A percentile compares a stretch with the other conserved stretches of the same genome.
These are phyloP conservation scores for Talaromyces islandicus DNA, from an alignment of 2,329 filamentous ascomycete genomes.

Conservation along the genomic window DNA sequence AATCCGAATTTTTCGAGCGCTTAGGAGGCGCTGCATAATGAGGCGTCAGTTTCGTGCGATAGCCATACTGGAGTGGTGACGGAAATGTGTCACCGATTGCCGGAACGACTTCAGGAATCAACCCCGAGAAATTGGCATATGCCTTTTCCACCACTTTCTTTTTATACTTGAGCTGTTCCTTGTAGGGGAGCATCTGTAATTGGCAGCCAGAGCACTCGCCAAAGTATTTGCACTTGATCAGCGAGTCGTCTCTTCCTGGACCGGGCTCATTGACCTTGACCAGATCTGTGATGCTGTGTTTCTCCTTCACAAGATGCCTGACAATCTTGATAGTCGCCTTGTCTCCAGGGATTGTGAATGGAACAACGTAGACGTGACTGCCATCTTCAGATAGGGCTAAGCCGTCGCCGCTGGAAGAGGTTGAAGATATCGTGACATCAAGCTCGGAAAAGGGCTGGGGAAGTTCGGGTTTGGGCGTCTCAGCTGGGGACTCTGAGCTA, in stretches of 20 bases:
- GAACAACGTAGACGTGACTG: slow-evolving; percentile 75
- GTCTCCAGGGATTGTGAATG: slow-evolving; percentile 85
- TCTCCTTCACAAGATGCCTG: slow-evolving; percentile 59
- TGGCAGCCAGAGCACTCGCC: slow-evolving; percentile 84
- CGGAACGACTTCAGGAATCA: slow-evolving; percentile 70
- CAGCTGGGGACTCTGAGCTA: slow-evolving; percentile 13
- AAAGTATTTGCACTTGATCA: slow-evolving; percentile 82
- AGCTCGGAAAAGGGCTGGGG: slow-evolving; percentile 68
- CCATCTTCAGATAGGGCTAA: slow-evolving; percentile 65
- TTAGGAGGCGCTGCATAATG: slow-evolving; percentile 79
- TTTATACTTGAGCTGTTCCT: slow-evolving; percentile 80
- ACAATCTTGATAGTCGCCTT: slow-evolving; percentile 70
- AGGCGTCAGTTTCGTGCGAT: slow-evolving; percentile 93
- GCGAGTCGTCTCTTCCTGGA: slow-evolving; percentile 66
- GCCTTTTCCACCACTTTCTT: slow-evolving; percentile 82
- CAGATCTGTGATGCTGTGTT: slow-evolving; percentile 76
- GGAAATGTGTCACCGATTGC: slow-evolving; percentile 76
- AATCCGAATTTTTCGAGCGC: slow-evolving; percentile 49
- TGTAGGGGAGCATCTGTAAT: slow-evolving; percentile 93
- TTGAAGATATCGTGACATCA: slow-evolving; percentile 70
- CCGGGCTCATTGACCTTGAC: slow-evolving; percentile 70
- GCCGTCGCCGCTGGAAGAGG: slow-evolving; percentile 90
- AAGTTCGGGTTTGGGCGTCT: slow-evolving; percentile 29
- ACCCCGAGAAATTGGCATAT: slow-evolving; percentile 81
- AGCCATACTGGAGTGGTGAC: slow-evolving; percentile 84